These are phyloP conservation scores for Zygosaccharomyces pseudobailii DNA, from an alignment of 1,139 yeast genomes.

Conservation along the genomic window DNA sequence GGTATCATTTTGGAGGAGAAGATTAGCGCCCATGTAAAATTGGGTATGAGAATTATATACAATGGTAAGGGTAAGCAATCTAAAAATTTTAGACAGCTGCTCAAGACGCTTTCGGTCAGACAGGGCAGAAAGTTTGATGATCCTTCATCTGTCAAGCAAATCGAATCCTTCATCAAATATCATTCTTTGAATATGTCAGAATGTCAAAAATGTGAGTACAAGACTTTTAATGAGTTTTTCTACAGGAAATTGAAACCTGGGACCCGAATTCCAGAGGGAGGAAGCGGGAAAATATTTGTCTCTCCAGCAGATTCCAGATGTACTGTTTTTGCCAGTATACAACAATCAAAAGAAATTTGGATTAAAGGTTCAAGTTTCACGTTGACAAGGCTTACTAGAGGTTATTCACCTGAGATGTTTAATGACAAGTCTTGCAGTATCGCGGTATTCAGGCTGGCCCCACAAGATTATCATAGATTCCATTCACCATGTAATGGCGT, in stretches of 20 bases:
- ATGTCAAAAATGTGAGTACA: conserved; percentile 52
- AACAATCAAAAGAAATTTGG: conserved; percentile 76
- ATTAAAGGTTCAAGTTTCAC: conserved; percentile 82
- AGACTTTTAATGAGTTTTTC: conserved; percentile 84
- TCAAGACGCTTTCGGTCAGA: conserved; percentile 63
- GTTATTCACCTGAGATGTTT: conserved; percentile 39
- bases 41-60: conserved; percentile 81
- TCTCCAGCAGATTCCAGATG: conserved; percentile 92
- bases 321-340: conserved; percentile 59
- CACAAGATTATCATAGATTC: conserved; percentile 94
- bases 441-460: conserved; percentile 84
- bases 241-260: conserved; percentile 70
- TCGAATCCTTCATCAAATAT: conserved; percentile 73
- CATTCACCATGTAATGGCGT: conserved; percentile 81
- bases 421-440: conserved; percentile 50
- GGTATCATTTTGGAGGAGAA: conserved; percentile 89
- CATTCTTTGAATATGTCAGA: conserved; percentile 72
- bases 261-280: conserved; percentile 66
- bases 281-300: conserved; percentile 47
- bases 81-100: conserved; percentile 50
- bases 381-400: conserved; percentile 54
- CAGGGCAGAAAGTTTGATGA: conserved; percentile 84
- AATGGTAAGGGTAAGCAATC: conserved; percentile 64
- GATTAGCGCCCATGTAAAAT: conserved; percentile 80
- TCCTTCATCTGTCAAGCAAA: conserved; percentile 60